Evolutionary conservation across 2,329 filamentous ascomycete genomes (phyloP), one percentile per base, ranked within the genome.

Genomic region (Cladophialophora exuberans): DNA sequence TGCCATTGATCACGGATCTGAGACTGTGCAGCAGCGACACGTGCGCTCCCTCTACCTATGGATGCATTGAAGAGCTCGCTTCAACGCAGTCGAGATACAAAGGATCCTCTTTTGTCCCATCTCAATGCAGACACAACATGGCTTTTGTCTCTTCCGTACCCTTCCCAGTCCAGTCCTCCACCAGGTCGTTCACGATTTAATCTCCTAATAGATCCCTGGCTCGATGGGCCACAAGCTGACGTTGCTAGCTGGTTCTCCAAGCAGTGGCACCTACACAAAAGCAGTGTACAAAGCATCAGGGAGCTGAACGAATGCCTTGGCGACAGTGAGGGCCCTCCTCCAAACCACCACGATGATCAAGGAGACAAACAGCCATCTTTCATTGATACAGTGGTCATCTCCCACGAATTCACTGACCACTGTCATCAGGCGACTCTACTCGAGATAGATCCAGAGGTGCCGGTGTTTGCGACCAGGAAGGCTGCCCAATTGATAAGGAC

Each of bases 361-460:
- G 18, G n/a, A 17, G 17, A 23, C 26, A 22, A 15, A 17, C 17
- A 10, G 22, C 11, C 11, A 11, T 31, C 45, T 10, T 73, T 75
- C 39, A 78, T 87, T 25, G 84, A 88, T 65, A 79, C 72, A 2
- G 82, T 87, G 2, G 75, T 76, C 23, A 74, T 87, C 26, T 82
- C 77, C 13, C 84, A 88, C 65, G 84, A 87, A 66, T 88, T 87
- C 62, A 87, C 84, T 1, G 84, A 88, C 64, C 85, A 87, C 65
- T 87, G 83, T 67, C 84, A 88, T 64, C 75, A 79, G 56, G 75
- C 79, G 2, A 88, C 85, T 11, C 70, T 88, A 22, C 66, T 79
- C 38, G 78, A 85, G 62, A 68, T 87, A 3, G 72, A 80, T 4
- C 61, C 63, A 1, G 67, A 74, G 38, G 80, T 84, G 3, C 83